Base-by-base conservation (phyloP, 2,329 filamentous ascomycete species). In the Colletotrichum salicis region DNA sequence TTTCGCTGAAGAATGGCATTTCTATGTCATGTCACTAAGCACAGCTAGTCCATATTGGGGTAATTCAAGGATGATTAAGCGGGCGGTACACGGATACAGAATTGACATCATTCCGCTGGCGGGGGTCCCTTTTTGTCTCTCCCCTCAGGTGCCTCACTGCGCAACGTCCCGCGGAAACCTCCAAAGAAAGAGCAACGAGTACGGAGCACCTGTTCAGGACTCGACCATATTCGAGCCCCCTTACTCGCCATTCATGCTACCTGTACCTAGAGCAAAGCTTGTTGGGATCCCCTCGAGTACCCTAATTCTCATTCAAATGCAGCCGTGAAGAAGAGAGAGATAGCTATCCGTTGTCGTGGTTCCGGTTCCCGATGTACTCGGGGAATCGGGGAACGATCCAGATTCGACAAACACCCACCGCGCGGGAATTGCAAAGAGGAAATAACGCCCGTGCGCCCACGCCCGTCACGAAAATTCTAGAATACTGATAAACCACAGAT, bases 61-160 rank as follows among this genome's bases (percentile, higher is more conserved):
- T 37, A 48, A 27, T 15, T 6, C 15, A 10, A 12, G 27, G 52
- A 68, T 64, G 59, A 64, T 66, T 58, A 63, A 59, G 64, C 59
- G 58, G 58, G 22, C 37, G 24, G 31, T 24, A 24, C 29, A 33
- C n/a, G 37, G 37, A 41, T 41, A 3, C 37, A 15, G 37, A 13
- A 58, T 61, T 63, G 68, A 58, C 64, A 63, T 62, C 57, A 68
- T 51, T n/a, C 56, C 51, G 59, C 57, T 60, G 67, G 63, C 56
- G 63, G 67, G 67, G 67, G 60, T 63, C 24, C 33, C 41, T 29
- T 27, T 35, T 37, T 27, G 11, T n/a, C 15, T n/a, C 15, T 33
- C 5, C 15, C 13, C 11, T 29, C 8, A 27, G 27, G 27, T 29
- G 27, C 27, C 27, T 29, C 27, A 29, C 27, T 37, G 31, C 31